Conservation (phyloP, 306 rosid genomes). For the Lathyrus sativus region DNA sequence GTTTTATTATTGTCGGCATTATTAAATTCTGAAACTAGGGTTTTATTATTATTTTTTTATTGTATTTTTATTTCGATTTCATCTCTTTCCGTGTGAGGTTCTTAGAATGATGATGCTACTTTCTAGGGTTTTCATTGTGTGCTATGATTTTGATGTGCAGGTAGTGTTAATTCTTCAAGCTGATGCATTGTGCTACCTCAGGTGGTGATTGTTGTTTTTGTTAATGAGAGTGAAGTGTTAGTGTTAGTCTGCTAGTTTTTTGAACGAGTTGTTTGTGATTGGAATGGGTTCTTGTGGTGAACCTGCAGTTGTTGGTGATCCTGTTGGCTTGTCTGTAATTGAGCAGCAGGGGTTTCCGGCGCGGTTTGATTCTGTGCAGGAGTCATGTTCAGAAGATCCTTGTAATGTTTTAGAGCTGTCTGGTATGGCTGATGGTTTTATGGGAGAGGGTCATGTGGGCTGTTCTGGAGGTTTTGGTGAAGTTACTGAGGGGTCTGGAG, state of each 20-base stretch:
- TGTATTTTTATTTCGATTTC: neutral
- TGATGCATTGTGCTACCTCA: conserved; percentile 47
- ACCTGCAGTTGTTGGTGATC: conserved; percentile 49
- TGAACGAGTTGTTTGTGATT: conserved; percentile 34
- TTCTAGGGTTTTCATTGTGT: conserved; percentile 63
- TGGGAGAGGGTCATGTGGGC: conserved; percentile 34
- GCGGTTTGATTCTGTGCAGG: conserved; percentile 55
- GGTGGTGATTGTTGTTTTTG: conserved; percentile 16
- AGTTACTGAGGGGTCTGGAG: conserved; percentile 37
- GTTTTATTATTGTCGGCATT: conserved; percentile 43
- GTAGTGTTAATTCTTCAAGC: conserved; percentile 35
- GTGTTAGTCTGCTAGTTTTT: conserved; percentile 36
- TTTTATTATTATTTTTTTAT: conserved; percentile 32
- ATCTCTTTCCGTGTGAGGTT: conserved; percentile 43
- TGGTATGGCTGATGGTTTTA: conserved; percentile 32
- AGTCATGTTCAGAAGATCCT: conserved; percentile 42
- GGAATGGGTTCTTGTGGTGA: conserved; percentile 77
- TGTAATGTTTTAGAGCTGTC: neutral
- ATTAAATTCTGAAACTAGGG: conserved; percentile 50
- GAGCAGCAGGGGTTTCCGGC: conserved; percentile 51
- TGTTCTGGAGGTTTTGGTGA: conserved; percentile 40
- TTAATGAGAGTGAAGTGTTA: conserved; percentile 42
- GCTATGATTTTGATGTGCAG: conserved; percentile 42
- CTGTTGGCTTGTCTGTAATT: conserved; percentile 6
- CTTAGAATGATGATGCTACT: conserved; percentile 47